Base-by-base conservation (phyloP, 148 eudicot species). In the Gaultheria prostrata region DNA sequence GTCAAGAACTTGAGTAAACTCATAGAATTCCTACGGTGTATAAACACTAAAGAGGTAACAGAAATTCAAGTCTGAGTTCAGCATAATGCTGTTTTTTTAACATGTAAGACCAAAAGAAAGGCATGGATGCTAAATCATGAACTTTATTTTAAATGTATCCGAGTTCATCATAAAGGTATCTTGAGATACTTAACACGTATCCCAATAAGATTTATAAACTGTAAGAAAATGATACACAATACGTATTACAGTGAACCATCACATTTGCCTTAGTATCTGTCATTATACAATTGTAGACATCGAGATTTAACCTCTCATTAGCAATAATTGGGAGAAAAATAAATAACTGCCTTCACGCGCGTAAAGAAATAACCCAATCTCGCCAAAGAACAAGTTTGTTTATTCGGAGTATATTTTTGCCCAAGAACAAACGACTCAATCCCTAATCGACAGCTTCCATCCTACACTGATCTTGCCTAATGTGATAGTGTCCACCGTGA, bases 141-240 rank as follows among this genome's bases (percentile, higher is more conserved):
- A 39, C 28, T 54, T 17, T 3, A 83, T 77, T 48, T 88, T 80
- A 79, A 95, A 95, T 86, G 95, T 90, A 11, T 69, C 28, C 11
- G 35, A 6, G 35, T 33, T 39, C n/a, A 35, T 35, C 39, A 35
- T 35, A 35, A 35, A 35, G 5, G 39, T 35, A 35, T 35, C 39
- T 35, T 3, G 39, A 4, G 6, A 35, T 35, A 5, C 39, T 35
- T 35, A 35, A 35, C 39, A 35, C 39, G 4, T 35, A 35, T 35
- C 39, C 39, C 39, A 35, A 35, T 35, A 35, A 4, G 6, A 35
- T 35, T 35, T 35, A 35, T 35, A 35, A 33, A 33, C 35, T 33
- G 35, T 33, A 33, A 33, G n/a, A 33, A 33, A 33, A 33, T 33
- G 35, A 35, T 3, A 35, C 39, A 35, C 39, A 35, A 35, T 35